A percentile compares a stretch with the other conserved stretches of the same genome.
Conservation (phyloP, 2,329 filamentous ascomycete species). For the Onygenales sp. region DNA sequence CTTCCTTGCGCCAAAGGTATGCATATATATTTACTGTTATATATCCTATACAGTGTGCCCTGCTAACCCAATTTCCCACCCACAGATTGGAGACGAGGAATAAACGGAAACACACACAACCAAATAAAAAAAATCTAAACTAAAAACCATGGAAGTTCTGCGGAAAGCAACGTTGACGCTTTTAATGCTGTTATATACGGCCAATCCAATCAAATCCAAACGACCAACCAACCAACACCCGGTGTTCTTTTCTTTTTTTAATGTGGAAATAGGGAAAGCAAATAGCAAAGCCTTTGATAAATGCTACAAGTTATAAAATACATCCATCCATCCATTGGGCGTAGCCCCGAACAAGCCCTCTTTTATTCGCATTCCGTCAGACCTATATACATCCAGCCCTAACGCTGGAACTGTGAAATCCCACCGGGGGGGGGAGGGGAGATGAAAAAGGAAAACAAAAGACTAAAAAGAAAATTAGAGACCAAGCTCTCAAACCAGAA, state of each 20-base stretch:
- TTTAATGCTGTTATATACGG: neutral
- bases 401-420: too few relatives aligned
- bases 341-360: too few relatives aligned
- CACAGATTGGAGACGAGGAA: conserved; percentile 54
- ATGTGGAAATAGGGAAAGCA: neutral
- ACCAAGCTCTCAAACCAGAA: too few relatives aligned
- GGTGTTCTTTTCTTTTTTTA: neutral
- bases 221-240: neutral
- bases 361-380: too few relatives aligned
- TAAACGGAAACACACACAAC: conserved; percentile 17
- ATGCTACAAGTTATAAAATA: neutral
- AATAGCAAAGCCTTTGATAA: neutral
- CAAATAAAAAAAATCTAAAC: too few relatives aligned
- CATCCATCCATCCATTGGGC: too few relatives aligned
- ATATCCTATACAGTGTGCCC: neutral
- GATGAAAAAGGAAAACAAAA: too few relatives aligned
- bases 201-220: neutral
- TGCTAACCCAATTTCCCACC: conserved; percentile 25
- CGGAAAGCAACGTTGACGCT: neutral
- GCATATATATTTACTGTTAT: conserved; percentile 17
- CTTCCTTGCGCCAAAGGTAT: conserved; percentile 95
- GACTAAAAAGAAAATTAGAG: too few relatives aligned
- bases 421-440: too few relatives aligned
- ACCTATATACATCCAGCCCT: too few relatives aligned
- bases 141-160: neutral